phyloP scores from a whole-genome alignment of 495 filamentous ascomycete genomes.

The Aspergillus sparsus region DNA sequence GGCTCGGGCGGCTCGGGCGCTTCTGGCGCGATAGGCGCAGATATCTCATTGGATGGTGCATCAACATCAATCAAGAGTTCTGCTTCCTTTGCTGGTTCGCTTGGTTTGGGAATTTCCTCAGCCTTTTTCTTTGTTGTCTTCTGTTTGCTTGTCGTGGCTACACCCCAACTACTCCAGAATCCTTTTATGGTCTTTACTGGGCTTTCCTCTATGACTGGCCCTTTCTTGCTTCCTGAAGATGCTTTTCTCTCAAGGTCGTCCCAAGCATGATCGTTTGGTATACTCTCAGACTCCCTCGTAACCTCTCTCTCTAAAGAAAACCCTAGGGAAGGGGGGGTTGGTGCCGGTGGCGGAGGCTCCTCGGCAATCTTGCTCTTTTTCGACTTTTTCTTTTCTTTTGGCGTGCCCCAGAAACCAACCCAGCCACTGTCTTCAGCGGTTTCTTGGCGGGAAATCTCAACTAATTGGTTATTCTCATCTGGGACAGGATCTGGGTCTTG shows the following conservation, averaged over 20 bases:
- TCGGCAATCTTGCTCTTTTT: conserved; percentile 41
- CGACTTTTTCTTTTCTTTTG: conserved; percentile 51
- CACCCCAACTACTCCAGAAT: conserved; percentile 50
- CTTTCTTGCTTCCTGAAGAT: conserved; percentile 40
- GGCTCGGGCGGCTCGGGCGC: conserved; percentile 37
- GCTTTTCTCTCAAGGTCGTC: conserved; percentile 39
- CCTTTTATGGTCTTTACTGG: conserved; percentile 39
- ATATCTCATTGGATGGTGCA: conserved; percentile 27
- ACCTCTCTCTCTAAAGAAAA: conserved; percentile 47
- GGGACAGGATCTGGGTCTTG: conserved; percentile 22
- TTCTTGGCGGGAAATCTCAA: conserved; percentile 26
- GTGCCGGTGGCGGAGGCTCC: conserved; percentile 53
- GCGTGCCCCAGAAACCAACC: conserved; percentile 37
- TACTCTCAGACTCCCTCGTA: conserved; percentile 26
- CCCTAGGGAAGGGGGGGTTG: conserved; percentile 52
- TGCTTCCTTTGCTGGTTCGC: conserved; percentile 29
- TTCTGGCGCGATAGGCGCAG: conserved; percentile 22
- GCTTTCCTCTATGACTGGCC: conserved; percentile 27
- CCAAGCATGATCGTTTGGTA: conserved; percentile 40
- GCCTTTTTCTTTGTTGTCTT: conserved; percentile 43
- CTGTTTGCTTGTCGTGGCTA: conserved; percentile 35
- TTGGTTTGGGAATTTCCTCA: conserved; percentile 31
- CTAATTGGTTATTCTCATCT: conserved; percentile 19
- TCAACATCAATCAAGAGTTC: conserved; percentile 37
- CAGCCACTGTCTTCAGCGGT: conserved; percentile 38